These are phyloP conservation scores for Mimosa pudica DNA, from an alignment of 306 rosid genomes.

Conservation along the genomic window DNA sequence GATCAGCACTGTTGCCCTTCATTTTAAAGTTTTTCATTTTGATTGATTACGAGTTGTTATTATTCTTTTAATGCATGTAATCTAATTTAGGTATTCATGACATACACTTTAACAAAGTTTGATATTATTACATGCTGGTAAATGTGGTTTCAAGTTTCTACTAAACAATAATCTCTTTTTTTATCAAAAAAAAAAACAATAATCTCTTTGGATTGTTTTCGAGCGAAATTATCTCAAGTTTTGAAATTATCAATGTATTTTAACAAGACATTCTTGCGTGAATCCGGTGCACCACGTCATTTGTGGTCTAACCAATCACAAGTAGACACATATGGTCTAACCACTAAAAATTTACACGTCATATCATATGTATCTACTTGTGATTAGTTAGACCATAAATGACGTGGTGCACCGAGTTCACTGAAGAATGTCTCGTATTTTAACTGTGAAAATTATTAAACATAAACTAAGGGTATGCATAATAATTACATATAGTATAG, in stretches of 20 bases:
- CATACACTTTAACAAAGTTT: slow-evolving; percentile 43
- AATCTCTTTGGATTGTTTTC: not conserved
- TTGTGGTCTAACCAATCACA: no score
- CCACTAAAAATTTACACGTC: no score
- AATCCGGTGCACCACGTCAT: no score
- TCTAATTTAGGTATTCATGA: slow-evolving; percentile 45
- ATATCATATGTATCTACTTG: no score
- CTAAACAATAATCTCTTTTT: not conserved
- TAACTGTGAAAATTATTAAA: not conserved
- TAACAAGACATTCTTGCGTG: not conserved
- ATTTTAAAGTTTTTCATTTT: slow-evolving; percentile 34
- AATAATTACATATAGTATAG: no score
- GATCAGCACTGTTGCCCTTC: no score
- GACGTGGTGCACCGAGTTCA: no score
- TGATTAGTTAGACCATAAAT: no score
- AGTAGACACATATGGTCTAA: no score
- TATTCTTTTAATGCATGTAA: slow-evolving; percentile 63
- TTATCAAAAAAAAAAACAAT: no score
- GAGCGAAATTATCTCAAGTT: not conserved
- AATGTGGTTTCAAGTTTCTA: slow-evolving; percentile 10
- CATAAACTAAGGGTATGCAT: no score
- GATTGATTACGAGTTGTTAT: slow-evolving; percentile 50
- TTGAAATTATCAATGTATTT: not conserved
- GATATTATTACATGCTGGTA: slow-evolving; percentile 33
- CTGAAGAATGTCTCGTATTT: no score